Conservation (phyloP, 176 grass and related monocot genomes). For the Tillandsia leiboldiana region DNA sequence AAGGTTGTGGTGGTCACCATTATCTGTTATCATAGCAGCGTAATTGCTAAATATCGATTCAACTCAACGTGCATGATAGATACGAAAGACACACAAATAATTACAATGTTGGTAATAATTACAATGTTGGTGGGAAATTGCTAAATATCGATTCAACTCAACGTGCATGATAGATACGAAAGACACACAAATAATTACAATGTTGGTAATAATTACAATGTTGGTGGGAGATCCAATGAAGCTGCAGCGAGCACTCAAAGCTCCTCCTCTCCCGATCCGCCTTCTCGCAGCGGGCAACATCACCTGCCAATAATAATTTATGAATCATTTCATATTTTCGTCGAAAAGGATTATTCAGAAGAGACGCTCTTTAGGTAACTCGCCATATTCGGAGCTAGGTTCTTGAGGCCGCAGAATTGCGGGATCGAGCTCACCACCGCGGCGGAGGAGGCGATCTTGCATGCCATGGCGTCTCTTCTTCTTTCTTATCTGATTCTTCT, state of each 20-base stretch:
- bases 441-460: constrained; percentile 48
- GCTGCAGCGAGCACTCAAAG: constrained; percentile 65
- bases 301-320: constrained; percentile 12
- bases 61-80: neutral
- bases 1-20: constrained; percentile 87
- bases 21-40: constrained; percentile 26
- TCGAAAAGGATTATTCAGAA: neutral
- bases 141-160: too few relatives aligned
- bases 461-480: constrained; percentile 39
- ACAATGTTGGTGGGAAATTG: too few relatives aligned
- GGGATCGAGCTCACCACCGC: constrained; percentile 44
- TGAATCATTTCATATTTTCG: neutral
- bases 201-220: too few relatives aligned
- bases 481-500: neutral
- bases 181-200: constrained; percentile 26
- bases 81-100: neutral
- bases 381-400: constrained; percentile 37
- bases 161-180: neutral
- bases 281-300: constrained; percentile 30
- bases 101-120: too few relatives aligned
- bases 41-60: too few relatives aligned
- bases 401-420: constrained; percentile 49
- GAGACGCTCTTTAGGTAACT: constrained; percentile 1
- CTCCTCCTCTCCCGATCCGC: constrained; percentile 36
- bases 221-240: constrained; percentile 88